A percentile compares a stretch with the other conserved stretches of the same genome.
These are phyloP conservation scores for Aspergillus terreus DNA, from an alignment of 2,329 filamentous ascomycete genomes.

Conservation along the genomic window DNA sequence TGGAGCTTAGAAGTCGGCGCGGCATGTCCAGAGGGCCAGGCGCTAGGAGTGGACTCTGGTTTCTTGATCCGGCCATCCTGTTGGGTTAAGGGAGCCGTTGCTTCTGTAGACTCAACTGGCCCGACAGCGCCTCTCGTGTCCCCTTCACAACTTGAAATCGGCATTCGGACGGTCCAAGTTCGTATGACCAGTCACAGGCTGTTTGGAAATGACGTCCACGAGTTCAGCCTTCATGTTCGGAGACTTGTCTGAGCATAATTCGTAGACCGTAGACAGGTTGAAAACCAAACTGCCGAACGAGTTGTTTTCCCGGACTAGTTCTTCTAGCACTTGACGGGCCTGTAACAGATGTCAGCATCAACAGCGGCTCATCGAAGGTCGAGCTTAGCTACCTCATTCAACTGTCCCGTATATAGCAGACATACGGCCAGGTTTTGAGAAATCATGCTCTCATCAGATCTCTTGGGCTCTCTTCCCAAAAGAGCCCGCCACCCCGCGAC, in stretches of 20 bases:
- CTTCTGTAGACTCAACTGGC: too few species aligned
- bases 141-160: conserved; percentile 68
- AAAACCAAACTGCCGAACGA: conserved; percentile 79
- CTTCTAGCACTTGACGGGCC: conserved; percentile 65
- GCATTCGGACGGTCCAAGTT: conserved; percentile 69
- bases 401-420: conserved; percentile 73
- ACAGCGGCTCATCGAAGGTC: background rate
- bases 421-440: conserved; percentile 81
- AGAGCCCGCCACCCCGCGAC: conserved; percentile 58
- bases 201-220: conserved; percentile 64
- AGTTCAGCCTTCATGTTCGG: conserved; percentile 66
- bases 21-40: too few species aligned
- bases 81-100: too few species aligned
- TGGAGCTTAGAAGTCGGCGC: too few species aligned
- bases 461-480: conserved; percentile 41
- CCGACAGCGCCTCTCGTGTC: background rate
- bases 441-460: conserved; percentile 62
- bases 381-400: conserved; percentile 60
- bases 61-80: too few species aligned
- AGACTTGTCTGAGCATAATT: conserved; percentile 78
- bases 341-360: conserved; percentile 28
- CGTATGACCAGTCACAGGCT: conserved; percentile 50
- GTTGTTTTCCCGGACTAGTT: conserved; percentile 58
- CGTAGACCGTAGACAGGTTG: conserved; percentile 87
- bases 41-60: too few species aligned